phyloP scores from a whole-genome alignment of 208 protist genomes.

The Wallacemonas collosoma region DNA sequence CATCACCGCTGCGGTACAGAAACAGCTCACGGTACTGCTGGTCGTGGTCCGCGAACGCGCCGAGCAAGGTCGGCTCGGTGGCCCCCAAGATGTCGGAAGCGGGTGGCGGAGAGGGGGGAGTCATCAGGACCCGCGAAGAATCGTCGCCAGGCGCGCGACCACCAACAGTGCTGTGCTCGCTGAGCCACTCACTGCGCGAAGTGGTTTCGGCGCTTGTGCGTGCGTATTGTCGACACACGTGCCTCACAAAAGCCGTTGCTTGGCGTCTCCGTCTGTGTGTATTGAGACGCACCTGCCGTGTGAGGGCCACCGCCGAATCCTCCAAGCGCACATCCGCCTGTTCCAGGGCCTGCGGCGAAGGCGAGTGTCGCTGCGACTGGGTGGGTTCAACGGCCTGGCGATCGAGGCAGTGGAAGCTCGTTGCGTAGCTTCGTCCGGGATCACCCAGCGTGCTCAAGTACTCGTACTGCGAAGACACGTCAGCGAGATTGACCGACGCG shows the following conservation, averaged over 20 bases:
- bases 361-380: neutral
- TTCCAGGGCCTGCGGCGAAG: neutral
- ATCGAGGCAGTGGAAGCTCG: slow-evolving; percentile 62
- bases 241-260: neutral
- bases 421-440: slow-evolving; percentile 63
- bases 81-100: neutral
- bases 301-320: neutral
- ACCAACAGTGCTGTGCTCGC: neutral
- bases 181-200: neutral
- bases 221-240: slow-evolving; percentile 1
- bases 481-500: slow-evolving; percentile 56
- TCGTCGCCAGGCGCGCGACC: neutral
- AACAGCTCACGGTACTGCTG: slow-evolving; percentile 8
- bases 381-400: neutral
- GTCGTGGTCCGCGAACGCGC: slow-evolving; percentile 6
- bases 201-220: neutral
- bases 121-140: neutral
- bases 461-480: slow-evolving; percentile 52
- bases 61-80: neutral
- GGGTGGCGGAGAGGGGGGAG: neutral
- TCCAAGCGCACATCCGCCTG: neutral
- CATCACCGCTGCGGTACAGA: slow-evolving; percentile 3
- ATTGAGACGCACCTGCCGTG: neutral
- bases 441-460: slow-evolving; percentile 54
- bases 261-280: neutral